Evolutionary conservation across 2,329 filamentous ascomycete species (phyloP), one percentile per base, ranked within the genome.

Genomic region (Phialemonium atrogriseum): DNA sequence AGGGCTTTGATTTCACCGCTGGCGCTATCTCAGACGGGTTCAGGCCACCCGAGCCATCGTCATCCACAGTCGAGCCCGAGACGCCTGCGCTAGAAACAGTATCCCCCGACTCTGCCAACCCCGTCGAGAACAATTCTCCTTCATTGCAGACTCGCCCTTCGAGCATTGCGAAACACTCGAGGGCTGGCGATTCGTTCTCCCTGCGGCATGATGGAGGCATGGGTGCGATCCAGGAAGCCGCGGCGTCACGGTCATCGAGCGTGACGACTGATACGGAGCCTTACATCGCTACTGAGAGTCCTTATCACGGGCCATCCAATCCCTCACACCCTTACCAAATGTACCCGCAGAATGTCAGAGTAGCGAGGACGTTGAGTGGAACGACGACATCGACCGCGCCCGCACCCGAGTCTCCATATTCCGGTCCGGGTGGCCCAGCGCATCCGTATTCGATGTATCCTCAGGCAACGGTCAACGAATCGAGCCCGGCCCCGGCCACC

Each of bases 361-460:
- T 81, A 22, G 72, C 76, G n/a, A 85, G 84, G 13, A 73, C 77
- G 10, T 78, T 82, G 7, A 87, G 84, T 10, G 61, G 72, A 26
- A 71, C 69, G 15, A 66, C 70, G 10, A 57, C 68, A 70, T 50
- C 68, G 59, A 49, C 51, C 6, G 40, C 46, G 3, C 48, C 56
- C 11, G 39, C 45, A 5, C 50, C 51, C 1, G 53, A 56, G 15
- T 50, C 45, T 41, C 70, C 77, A 4, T 75, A 80, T 44, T 64
- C 65, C 9, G 72, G 76, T 12, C 64, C 73, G 10, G 72, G 66
- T 30, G 76, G 76, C 3, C 87, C 87, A 7, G 75, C 84, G 37
- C 87, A 94, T 50, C 87, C 87, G 0, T 95, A 95, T 51, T 74
- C 70, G 24, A 74, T 94, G 67, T 95, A 94, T 47, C 71, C 84